phyloP scores from a whole-genome alignment of 441 rosid genomes.

The Theobroma grandiflorum region DNA sequence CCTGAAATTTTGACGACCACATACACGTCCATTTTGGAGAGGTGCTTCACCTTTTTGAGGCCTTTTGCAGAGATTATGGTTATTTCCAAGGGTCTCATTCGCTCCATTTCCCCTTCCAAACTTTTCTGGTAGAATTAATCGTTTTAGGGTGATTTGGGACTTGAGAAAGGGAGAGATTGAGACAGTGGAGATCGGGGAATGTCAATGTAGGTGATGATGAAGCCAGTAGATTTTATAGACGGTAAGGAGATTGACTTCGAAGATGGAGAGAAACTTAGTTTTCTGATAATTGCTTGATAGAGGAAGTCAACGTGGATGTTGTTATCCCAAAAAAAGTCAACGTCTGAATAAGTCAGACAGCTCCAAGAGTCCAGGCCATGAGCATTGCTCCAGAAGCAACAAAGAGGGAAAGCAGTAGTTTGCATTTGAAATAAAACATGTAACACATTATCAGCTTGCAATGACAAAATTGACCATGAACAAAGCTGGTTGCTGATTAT shows the following conservation, averaged over 20 bases:
- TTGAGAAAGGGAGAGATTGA: background rate
- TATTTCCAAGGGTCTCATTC: conserved; percentile 56
- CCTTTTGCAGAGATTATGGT: conserved; percentile 57
- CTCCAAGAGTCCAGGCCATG: background rate
- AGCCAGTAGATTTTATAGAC: background rate
- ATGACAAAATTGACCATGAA: background rate
- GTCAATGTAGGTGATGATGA: background rate
- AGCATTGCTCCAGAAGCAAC: background rate
- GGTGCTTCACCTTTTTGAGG: conserved; percentile 61
- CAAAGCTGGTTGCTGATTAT: background rate
- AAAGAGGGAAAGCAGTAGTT: background rate
- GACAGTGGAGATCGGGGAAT: background rate
- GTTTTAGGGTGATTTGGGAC: background rate
- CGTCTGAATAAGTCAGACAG: background rate
- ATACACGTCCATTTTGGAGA: conserved; percentile 75
- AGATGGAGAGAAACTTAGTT: background rate
- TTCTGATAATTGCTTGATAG: background rate
- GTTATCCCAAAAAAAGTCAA: background rate
- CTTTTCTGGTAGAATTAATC: background rate
- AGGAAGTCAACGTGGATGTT: background rate
- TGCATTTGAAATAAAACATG: background rate
- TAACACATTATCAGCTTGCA: background rate
- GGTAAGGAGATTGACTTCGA: background rate
- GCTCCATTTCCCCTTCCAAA: conserved; percentile 49
- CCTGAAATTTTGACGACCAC: conserved; percentile 58